Conservation (phyloP, 192 early-diverging fungal genomes). For the Backusella sp. region DNA sequence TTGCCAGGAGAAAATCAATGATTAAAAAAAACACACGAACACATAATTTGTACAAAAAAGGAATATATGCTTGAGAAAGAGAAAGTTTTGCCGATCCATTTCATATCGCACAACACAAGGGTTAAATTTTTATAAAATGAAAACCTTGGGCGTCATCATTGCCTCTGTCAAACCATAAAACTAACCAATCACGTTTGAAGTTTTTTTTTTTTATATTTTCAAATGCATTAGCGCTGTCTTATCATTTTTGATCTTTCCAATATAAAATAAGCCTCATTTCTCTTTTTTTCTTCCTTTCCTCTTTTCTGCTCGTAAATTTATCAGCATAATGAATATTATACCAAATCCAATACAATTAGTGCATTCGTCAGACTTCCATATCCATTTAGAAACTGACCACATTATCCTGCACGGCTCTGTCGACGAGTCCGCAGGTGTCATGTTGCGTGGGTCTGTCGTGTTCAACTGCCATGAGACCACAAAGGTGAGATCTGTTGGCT, state of each 20-base stretch:
- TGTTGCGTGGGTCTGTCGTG: slow-evolving; percentile 55
- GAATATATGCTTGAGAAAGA: not conserved
- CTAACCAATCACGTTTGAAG: not conserved
- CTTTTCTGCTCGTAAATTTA: not conserved
- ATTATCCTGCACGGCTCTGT: slow-evolving; percentile 40
- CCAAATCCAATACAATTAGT: slow-evolving; percentile 28
- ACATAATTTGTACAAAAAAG: not conserved
- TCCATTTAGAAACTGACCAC: slow-evolving; percentile 33
- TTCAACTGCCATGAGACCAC: slow-evolving; percentile 49
- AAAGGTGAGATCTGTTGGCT: slow-evolving; percentile 47
- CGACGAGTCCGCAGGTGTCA: slow-evolving; percentile 42
- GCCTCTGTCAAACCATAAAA: not conserved
- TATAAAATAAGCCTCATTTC: slow-evolving; percentile 5
- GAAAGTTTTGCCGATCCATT: not conserved
- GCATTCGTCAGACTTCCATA: slow-evolving; percentile 31
- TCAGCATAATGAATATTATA: slow-evolving; percentile 1
- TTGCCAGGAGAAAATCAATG: not conserved
- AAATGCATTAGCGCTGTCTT: not conserved
- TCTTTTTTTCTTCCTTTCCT: not conserved
- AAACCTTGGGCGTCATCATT: not conserved
- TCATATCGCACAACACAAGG: not conserved
- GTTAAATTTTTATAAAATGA: not conserved
- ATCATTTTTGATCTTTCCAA: not conserved
- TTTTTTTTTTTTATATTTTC: not conserved
- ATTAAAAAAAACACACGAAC: not conserved